These are phyloP conservation scores for Balamuthia mandrillaris DNA, from an alignment of 208 protist species.

Conservation along the genomic window DNA sequence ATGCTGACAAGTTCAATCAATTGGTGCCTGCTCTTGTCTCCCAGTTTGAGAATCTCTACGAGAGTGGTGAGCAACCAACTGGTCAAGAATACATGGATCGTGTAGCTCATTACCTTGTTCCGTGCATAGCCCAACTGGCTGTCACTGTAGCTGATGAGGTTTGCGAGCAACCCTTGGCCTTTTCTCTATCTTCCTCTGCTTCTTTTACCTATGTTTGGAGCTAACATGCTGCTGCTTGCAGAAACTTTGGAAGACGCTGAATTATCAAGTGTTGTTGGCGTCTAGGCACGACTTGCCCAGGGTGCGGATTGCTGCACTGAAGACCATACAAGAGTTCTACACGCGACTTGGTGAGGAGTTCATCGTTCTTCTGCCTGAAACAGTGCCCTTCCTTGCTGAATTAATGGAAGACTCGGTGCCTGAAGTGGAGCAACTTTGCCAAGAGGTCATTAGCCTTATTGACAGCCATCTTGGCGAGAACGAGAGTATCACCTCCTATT, in stretches of 20 bases:
- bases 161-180: not conserved
- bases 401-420: slow-evolving; percentile 62
- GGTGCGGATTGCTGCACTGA: slow-evolving; percentile 7
- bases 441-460: slow-evolving; percentile 21
- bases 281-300: slow-evolving; percentile 32
- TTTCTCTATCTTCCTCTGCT: not conserved
- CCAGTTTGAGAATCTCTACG: slow-evolving; percentile 11
- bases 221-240: not conserved
- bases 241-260: slow-evolving; percentile 68
- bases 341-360: slow-evolving; percentile 66
- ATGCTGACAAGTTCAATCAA: slow-evolving; percentile 33
- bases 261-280: slow-evolving; percentile 56
- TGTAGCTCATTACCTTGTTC: not conserved
- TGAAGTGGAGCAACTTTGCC: slow-evolving; percentile 44
- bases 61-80: not conserved
- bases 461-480: not conserved
- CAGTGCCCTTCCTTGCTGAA: slow-evolving; percentile 71
- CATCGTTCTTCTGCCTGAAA: slow-evolving; percentile 68
- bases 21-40: slow-evolving; percentile 1
- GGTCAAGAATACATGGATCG: not conserved
- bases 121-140: slow-evolving; percentile 5
- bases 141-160: slow-evolving; percentile 18
- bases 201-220: not conserved
- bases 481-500: slow-evolving; percentile 19
- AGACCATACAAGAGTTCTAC: slow-evolving; percentile 51